Conservation (phyloP, 1,284 basidiomycete species). For the Apiotrichum brassicae region DNA sequence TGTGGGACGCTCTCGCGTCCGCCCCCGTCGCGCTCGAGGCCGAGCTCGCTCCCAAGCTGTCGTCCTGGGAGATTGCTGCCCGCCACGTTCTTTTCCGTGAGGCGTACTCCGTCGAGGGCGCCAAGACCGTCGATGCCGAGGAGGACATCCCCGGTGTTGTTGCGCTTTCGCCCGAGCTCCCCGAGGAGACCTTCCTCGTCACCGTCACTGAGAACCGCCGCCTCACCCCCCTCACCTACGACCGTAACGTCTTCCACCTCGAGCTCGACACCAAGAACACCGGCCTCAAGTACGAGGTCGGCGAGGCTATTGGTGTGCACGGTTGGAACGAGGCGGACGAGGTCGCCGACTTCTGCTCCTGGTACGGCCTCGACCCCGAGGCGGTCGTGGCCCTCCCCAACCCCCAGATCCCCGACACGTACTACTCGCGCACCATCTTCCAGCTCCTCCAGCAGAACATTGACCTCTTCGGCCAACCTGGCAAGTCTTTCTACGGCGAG, state of each 20-base stretch:
- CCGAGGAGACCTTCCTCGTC: slow-evolving; percentile 88
- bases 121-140: slow-evolving; percentile 35
- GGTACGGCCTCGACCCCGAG: slow-evolving; percentile 83
- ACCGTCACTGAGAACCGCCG: slow-evolving; percentile 91
- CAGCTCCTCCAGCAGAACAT: slow-evolving; percentile 95
- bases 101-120: slow-evolving; percentile 55
- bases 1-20: slow-evolving; percentile 44
- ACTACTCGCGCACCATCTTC: slow-evolving; percentile 82
- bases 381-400: slow-evolving; percentile 77
- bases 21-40: slow-evolving; percentile 36
- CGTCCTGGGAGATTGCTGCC: slow-evolving; percentile 76
- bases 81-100: slow-evolving; percentile 83
- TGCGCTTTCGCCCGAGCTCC: slow-evolving; percentile 74
- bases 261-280: slow-evolving; percentile 91
- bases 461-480: slow-evolving; percentile 91
- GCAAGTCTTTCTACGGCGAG: slow-evolving; percentile 90
- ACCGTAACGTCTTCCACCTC: slow-evolving; percentile 98
- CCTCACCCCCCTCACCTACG: slow-evolving; percentile 88
- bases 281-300: slow-evolving; percentile 89
- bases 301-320: slow-evolving; percentile 93
- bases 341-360: slow-evolving; percentile 78
- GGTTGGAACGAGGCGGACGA: slow-evolving; percentile 95
- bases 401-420: slow-evolving; percentile 48
- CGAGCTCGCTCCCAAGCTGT: slow-evolving; percentile 33
- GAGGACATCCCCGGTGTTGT: slow-evolving; percentile 50